Conservation (phyloP, 2,329 filamentous ascomycete genomes). For the Colletotrichum lentis region DNA sequence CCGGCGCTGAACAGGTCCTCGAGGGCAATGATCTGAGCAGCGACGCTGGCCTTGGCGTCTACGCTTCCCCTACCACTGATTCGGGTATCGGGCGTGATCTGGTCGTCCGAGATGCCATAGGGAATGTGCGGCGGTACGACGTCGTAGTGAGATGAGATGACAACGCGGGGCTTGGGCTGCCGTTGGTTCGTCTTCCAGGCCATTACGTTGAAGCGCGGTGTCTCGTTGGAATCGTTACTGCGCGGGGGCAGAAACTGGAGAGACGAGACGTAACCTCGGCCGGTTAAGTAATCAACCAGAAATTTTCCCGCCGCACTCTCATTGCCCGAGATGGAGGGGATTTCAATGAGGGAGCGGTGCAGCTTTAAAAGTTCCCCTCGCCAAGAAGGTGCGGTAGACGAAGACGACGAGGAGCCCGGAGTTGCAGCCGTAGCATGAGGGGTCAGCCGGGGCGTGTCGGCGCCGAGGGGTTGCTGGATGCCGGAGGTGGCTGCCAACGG, state of each 20-base stretch:
- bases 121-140: conserved; percentile 77
- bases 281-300: conserved; percentile 71
- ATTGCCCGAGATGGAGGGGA: conserved; percentile 74
- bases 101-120: conserved; percentile 65
- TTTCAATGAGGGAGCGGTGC: conserved; percentile 78
- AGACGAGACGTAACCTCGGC: conserved; percentile 54
- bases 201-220: conserved; percentile 75
- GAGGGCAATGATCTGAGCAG: conserved; percentile 76
- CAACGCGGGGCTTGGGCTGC: conserved; percentile 62
- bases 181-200: conserved; percentile 65
- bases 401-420: neutral
- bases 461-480: conserved; percentile 32
- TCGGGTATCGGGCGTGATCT: conserved; percentile 54
- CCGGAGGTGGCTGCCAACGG: conserved; percentile 26
- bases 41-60: conserved; percentile 75
- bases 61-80: conserved; percentile 79
- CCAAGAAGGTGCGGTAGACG: conserved; percentile 46
- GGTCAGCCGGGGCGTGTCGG: conserved; percentile 14
- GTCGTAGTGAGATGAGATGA: conserved; percentile 86
- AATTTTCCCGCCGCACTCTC: conserved; percentile 75
- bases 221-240: conserved; percentile 42
- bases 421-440: conserved; percentile 7
- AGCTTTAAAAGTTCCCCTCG: conserved; percentile 70
- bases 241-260: conserved; percentile 53
- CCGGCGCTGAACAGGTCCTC: conserved; percentile 58